Base-by-base conservation (phyloP, 2,329 filamentous ascomycete genomes). In the Chalara sp. region DNA sequence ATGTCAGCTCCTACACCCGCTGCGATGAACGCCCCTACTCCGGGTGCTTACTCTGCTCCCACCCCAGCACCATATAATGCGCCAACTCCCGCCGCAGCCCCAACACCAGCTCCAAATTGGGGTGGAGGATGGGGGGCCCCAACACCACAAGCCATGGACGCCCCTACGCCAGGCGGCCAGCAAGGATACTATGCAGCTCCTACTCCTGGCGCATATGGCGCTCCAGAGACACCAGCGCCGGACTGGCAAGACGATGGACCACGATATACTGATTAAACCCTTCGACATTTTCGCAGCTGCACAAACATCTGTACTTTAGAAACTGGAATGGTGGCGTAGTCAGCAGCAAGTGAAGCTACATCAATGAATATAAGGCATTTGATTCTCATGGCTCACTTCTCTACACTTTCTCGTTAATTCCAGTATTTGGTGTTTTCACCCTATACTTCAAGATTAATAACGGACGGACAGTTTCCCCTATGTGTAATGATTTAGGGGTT, bases 1-100 rank as follows among this genome's bases (percentile, higher is more conserved):
- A 70, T 81, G n/a, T 73, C 78, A 28, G 81, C 81, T 6, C 80
- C 81, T 5, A 84, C 80, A 5, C 81, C 81, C 0, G 80, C 76
- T 44, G 78, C 78, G 1, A 67, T 83, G 62, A 81, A 79, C 58
- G 87, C 87, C 4, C 86, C 86, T 0, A 90, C 87, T 0, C 87
- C 85, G 0, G 85, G 83, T 3, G 83, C 80, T 6, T 81, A 81
- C 57, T 47, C 65, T 58, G 58, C 55, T 41, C 69, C 73, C 21
- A 78, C 75, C 2, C 73, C 74, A 5, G 72, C 70, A 13, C 72
- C 70, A 7, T 68, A 71, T 52, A 69, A 73, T 55, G 75, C 75
- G 10, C 75, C 76, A 12, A 77, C 75, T 1, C 75, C 75, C 6
- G 70, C 65, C n/a, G 70, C 71, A 6, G 86, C 85, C 12, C 84